Evolutionary conservation across 1,139 yeast genomes (phyloP), one percentile per base, ranked within the genome.

Genomic region (Pichia sp.): DNA sequence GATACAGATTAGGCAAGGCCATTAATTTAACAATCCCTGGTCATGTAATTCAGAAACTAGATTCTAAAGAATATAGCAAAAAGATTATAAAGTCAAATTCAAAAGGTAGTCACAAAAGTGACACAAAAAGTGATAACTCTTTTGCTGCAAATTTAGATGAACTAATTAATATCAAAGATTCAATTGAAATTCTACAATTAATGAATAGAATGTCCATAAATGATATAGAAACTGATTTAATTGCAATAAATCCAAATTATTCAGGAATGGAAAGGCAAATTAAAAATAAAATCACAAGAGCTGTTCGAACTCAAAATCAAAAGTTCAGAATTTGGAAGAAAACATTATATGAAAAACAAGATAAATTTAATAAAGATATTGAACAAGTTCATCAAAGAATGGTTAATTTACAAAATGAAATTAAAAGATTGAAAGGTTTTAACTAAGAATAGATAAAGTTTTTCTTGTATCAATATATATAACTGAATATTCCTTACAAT

Each of bases 271-370:
- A 77, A 58, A 63, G 68, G 51, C 63, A 69, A 45, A 65, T 76
- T 53, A 75, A 75, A 56, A 69, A 66, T 51, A 71, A 68, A 51
- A 76, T 79, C 56, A 72, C 74, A n/a, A 72, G 69, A 27, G 66
- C 75, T 33, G 75, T 81, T 39, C 61, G 65, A 31, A 58, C 65
- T 33, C 86, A 85, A 61, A 88, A 84, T 56, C 69, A 66, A 48
- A 74, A 78, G 54, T 84, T 86, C 59, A 77, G 76, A 58, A 78
- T 76, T 40, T 85, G 92, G 90, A 79, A 80, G 55, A 65, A 65
- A 44, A 79, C 77, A 3, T 70, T 86, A 49, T 70, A 76, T 43
- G 70, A 68, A 26, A 76, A 76, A 56, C 92, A 85, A 62, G 70
- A 71, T 32, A 65, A 65, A 46, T 74, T 79, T 58, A 83, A 83